Evolutionary conservation across 164 flowering plant species (phyloP), one percentile per base, ranked within the genome.

Genomic region (Kingdonia uniflora): DNA sequence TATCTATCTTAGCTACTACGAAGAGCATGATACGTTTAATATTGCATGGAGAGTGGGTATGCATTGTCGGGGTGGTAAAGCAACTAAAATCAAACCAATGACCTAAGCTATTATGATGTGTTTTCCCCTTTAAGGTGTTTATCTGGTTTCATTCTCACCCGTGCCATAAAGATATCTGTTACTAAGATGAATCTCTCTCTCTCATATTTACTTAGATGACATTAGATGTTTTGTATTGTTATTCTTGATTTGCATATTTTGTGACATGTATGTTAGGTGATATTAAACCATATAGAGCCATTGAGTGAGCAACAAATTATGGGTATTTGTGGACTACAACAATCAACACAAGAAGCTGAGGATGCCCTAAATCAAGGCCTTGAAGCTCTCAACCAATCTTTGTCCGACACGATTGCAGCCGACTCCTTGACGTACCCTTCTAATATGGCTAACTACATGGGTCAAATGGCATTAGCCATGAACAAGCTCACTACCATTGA

Each of bases 381-480:
- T 12, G 95, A 94, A 14, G 82, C 85, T 1, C 76, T 87, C 8
- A 69, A 87, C 54, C 84, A 78, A 29, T 85, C 97, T 0, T 76
- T 94, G n/a, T 76, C 86, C 0, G 87, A 89, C 45, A 82, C 80
- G 49, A 78, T 94, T 41, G 70, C 83, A 42, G 79, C 96, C 1
- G 96, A 85, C 47, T 69, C 95, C 6, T 63, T 92, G 29, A 74
- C 61, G 53, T 67, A 61, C 48, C 84, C 97, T 46, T 73, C 86
- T 1, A 82, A 82, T 74, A 80, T 83, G 86, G 78, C 76, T 25
- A 84, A 81, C 68, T 88, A 81, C 80, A 89, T 84, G 95, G 87
- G 81, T 14, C 96, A 89, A 58, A 89, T 94, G 99, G 92, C 96
- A 37, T 6, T 85, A 0, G 97, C 99, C 73, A 74, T 85, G 70